Evolutionary conservation across 176 grass and related monocot genomes (phyloP).

Genomic region (Oryza nivara): DNA sequence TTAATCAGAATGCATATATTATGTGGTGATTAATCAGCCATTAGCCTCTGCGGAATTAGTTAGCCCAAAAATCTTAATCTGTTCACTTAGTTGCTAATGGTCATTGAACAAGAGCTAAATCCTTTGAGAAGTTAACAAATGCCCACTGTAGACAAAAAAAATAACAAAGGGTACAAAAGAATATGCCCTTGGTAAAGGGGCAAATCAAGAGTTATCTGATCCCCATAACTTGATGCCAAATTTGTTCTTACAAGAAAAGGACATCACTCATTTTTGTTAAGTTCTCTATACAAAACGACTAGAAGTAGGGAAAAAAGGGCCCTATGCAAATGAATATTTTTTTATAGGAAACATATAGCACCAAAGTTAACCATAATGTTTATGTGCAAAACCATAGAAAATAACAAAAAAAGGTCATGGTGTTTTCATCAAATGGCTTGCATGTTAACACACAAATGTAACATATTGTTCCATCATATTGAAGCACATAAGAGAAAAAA

Average conservation of each 20-base stretch:
- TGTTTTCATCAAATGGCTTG: not conserved
- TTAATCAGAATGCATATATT: not conserved
- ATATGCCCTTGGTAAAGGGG: not conserved
- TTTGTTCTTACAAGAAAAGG: not conserved
- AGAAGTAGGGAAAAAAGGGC: not conserved
- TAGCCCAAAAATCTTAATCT: not conserved
- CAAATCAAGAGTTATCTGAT: not conserved
- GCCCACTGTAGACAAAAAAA: not conserved
- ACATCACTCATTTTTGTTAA: not conserved
- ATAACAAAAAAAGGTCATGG: not conserved
- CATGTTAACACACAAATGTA: not conserved
- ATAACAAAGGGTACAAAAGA: not conserved
- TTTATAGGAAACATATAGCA: not conserved
- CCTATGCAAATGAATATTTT: not conserved
- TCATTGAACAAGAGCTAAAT: not conserved
- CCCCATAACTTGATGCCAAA: not conserved
- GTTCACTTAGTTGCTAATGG: conserved; percentile 2
- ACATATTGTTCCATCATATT: not conserved
- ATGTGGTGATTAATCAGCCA: not conserved
- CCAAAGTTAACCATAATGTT: not conserved
- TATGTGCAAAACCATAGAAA: not conserved
- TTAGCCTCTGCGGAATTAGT: not conserved
- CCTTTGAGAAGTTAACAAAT: not conserved
- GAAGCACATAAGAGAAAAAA: not conserved
- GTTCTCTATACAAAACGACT: not conserved